A percentile compares a stretch with the other conserved stretches of the same genome.
These are phyloP conservation scores for Volvariella surrecta DNA, from an alignment of 1,284 basidiomycete genomes.

Conservation along the genomic window DNA sequence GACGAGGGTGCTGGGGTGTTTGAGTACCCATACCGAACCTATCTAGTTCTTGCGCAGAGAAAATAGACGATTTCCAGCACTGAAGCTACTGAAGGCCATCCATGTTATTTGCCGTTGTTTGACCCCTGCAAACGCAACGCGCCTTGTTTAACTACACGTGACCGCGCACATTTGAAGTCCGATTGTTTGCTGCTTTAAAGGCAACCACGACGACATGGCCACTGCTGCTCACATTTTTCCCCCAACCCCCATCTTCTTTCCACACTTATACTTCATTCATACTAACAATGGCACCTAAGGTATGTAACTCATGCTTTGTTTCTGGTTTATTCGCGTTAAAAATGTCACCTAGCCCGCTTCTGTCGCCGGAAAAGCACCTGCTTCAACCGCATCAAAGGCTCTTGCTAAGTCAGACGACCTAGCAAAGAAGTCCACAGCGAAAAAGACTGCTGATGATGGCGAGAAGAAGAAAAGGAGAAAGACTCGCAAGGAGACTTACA, in stretches of 20 bases:
- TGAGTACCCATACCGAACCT: constrained; percentile 39
- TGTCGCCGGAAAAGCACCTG: constrained; percentile 70
- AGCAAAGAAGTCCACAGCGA: constrained; percentile 33
- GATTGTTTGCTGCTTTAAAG: constrained; percentile 14
- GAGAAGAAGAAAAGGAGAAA: constrained; percentile 85
- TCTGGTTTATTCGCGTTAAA: background rate
- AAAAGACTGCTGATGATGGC: constrained; percentile 45
- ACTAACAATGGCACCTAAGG: constrained; percentile 27
- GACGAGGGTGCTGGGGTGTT: constrained; percentile 34
- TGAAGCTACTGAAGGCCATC: background rate
- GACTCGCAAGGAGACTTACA: constrained; percentile 80
- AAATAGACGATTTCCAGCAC: constrained; percentile 15
- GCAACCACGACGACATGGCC: constrained; percentile 9
- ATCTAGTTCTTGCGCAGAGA: constrained; percentile 30
- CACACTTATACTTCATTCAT: constrained; percentile 5
- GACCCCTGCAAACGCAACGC: constrained; percentile 6
- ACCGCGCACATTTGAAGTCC: constrained; percentile 16
- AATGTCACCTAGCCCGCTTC: constrained; percentile 34
- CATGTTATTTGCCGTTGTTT: constrained; percentile 1
- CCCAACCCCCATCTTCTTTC: constrained; percentile 8
- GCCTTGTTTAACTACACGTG: constrained; percentile 10
- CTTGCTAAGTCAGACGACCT: constrained; percentile 45
- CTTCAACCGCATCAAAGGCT: constrained; percentile 60
- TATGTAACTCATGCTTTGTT: constrained; percentile 1
- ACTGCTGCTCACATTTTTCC: constrained; percentile 8